These are phyloP conservation scores for Cenchrus fungigraminus DNA, from an alignment of 176 grass and related monocot species.

Conservation along the genomic window DNA sequence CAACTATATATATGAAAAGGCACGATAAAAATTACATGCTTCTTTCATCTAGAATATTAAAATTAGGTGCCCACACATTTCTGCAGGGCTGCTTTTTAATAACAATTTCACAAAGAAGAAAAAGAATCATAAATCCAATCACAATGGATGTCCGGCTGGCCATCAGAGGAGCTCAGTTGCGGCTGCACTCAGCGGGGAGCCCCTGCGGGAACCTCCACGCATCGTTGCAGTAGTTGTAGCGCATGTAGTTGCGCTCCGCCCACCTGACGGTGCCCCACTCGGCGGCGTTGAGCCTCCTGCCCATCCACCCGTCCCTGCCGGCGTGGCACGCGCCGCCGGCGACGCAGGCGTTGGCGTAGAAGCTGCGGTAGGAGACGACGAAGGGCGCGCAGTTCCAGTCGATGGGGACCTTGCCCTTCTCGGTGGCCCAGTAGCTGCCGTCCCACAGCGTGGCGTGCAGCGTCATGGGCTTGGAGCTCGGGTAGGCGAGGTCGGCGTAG, in stretches of 20 bases:
- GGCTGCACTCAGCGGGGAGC: constrained; percentile 43
- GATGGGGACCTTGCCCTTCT: constrained; percentile 63
- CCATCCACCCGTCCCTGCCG: constrained; percentile 39
- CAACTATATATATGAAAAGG: background rate
- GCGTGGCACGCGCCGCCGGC: constrained; percentile 22
- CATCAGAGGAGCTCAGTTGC: background rate
- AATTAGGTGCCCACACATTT: background rate
- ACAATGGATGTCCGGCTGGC: too few species aligned
- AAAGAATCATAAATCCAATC: background rate
- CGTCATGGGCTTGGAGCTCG: constrained; percentile 56
- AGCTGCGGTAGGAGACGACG: constrained; percentile 56
- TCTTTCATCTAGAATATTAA: background rate
- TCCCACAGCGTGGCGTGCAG: constrained; percentile 83
- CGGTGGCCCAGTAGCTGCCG: constrained; percentile 81
- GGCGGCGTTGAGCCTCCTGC: background rate
- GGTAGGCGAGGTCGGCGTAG: constrained; percentile 66
- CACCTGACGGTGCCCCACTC: constrained; percentile 36
- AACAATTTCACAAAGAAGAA: background rate
- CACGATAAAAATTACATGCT: constrained; percentile 16
- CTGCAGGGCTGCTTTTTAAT: background rate
- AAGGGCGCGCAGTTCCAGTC: constrained; percentile 64
- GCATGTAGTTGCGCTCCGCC: constrained; percentile 46
- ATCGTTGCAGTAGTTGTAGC: constrained; percentile 56
- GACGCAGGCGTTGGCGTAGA: constrained; percentile 58
- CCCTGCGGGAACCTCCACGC: constrained; percentile 51